Evolutionary conservation across 1,284 basidiomycete species (phyloP), one percentile per base, ranked within the genome.

Genomic region (Naganishia albida): DNA sequence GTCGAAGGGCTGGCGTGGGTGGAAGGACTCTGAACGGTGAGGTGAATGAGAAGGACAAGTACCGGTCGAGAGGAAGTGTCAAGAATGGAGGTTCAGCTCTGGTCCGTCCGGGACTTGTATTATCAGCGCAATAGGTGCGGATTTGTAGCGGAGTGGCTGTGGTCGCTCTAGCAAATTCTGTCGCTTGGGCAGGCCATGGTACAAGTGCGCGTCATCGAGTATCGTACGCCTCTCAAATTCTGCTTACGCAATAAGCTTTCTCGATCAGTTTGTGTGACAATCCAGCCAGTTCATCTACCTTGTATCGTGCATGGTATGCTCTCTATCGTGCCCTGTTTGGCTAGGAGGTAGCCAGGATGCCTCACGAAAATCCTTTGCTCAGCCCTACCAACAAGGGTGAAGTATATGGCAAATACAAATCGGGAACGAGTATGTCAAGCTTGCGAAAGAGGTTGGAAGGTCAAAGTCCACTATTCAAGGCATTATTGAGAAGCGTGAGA

Each of bases 231-330:
- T n/a, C 34, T 10, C 30, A 40, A 53, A 28, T 39, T 53, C 13
- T 39, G 49, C 49, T 51, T 51, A n/a, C 49, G 49, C 49, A 51
- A 18, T 25, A 23, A n/a, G 49, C 49, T 51, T 51, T 51, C 26
- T 51, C 26, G 30, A 28, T 51, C n/a, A 25, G 10, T 25, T 28
- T 34, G 16, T n/a, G 18, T 12, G 49, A 8, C 49, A 51, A 28
- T 51, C 23, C 49, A 28, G 49, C 49, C 16, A 2, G 49, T 51
- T 51, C 49, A 51, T 50, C 42, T 44, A 44, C 16, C 15, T 44
- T 16, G 7, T 44, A 44, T 15, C 42, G n/a, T 44, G 42, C 13
- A 4, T 15, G 4, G 15, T 20, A 20, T 50, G 15, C 20, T 4
- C 48, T 50, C 6, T 50, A 50, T 20, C 48, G 4, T 16, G 48